Evolutionary conservation across 1,139 yeast species (phyloP).

Genomic region (Kodamaea suecica): DNA sequence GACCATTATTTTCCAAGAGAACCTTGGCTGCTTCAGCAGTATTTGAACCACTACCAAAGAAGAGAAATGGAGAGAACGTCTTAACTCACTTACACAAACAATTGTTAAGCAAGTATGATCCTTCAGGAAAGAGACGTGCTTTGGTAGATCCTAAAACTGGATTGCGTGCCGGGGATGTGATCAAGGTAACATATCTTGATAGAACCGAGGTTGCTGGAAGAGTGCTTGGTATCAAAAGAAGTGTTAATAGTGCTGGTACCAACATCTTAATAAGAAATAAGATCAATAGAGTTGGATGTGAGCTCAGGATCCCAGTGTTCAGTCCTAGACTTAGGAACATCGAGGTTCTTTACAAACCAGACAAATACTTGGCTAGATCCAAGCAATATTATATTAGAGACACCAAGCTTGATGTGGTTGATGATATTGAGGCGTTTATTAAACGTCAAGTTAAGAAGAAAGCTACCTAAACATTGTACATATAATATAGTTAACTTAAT

Average conservation of each 20-base stretch:
- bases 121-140: constrained; percentile 68
- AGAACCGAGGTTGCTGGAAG: constrained; percentile 72
- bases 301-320: constrained; percentile 71
- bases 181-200: constrained; percentile 71
- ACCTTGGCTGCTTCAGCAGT: constrained; percentile 29
- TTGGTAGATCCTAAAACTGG: constrained; percentile 49
- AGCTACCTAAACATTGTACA: not conserved
- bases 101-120: constrained; percentile 60
- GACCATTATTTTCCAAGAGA: constrained; percentile 18
- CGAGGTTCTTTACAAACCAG: constrained; percentile 72
- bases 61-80: constrained; percentile 49
- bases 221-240: constrained; percentile 69
- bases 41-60: constrained; percentile 51
- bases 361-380: constrained; percentile 64
- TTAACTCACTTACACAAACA: constrained; percentile 48
- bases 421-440: constrained; percentile 57
- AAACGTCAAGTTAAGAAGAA: constrained; percentile 25
- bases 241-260: constrained; percentile 58
- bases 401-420: constrained; percentile 71
- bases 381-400: constrained; percentile 87
- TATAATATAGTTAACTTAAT: not conserved
- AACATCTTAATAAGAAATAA: constrained; percentile 77
- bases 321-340: constrained; percentile 73
- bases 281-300: constrained; percentile 75
- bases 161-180: constrained; percentile 79